Conservation (phyloP, 1,139 yeast species). For the Taiozyma onychis region DNA sequence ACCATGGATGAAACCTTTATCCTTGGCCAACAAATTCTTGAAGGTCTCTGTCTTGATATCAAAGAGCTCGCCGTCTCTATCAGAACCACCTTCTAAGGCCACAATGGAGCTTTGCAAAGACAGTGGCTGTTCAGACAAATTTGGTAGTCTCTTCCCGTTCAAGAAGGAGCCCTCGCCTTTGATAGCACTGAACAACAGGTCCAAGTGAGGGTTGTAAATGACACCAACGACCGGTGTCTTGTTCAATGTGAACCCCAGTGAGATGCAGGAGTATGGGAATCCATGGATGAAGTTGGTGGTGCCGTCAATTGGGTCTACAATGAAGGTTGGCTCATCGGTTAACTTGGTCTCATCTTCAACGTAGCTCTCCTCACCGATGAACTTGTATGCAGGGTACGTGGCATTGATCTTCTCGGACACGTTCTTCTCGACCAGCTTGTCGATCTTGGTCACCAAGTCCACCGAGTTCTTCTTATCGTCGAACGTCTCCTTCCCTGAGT, state of each 20-base stretch:
- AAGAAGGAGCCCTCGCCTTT: slow-evolving; percentile 47
- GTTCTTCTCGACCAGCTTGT: slow-evolving; percentile 45
- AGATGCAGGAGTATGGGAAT: slow-evolving; percentile 55
- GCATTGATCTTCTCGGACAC: slow-evolving; percentile 32
- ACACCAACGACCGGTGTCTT: slow-evolving; percentile 52
- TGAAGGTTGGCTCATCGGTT: slow-evolving; percentile 49
- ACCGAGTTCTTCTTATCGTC: slow-evolving; percentile 53
- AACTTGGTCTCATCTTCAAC: slow-evolving; percentile 39
- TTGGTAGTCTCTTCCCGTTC: slow-evolving; percentile 33
- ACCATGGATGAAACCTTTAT: slow-evolving; percentile 51
- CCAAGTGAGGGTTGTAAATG: slow-evolving; percentile 48
- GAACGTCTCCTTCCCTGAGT: slow-evolving; percentile 42
- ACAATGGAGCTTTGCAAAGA: slow-evolving; percentile 44
- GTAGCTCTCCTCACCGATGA: slow-evolving; percentile 56
- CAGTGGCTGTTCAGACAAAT: slow-evolving; percentile 29
- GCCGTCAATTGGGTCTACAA: slow-evolving; percentile 59
- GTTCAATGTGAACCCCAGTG: slow-evolving; percentile 48
- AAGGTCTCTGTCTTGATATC: slow-evolving; percentile 43
- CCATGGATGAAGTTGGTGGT: slow-evolving; percentile 57
- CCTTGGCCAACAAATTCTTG: slow-evolving; percentile 37
- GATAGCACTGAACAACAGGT: slow-evolving; percentile 44
- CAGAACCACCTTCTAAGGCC: slow-evolving; percentile 58
- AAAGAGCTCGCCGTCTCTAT: slow-evolving; percentile 45
- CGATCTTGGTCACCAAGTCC: slow-evolving; percentile 54
- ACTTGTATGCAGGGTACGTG: slow-evolving; percentile 41